These are phyloP conservation scores for Dipteronia sinensis DNA, from an alignment of 345 rosid species.

Conservation along the genomic window DNA sequence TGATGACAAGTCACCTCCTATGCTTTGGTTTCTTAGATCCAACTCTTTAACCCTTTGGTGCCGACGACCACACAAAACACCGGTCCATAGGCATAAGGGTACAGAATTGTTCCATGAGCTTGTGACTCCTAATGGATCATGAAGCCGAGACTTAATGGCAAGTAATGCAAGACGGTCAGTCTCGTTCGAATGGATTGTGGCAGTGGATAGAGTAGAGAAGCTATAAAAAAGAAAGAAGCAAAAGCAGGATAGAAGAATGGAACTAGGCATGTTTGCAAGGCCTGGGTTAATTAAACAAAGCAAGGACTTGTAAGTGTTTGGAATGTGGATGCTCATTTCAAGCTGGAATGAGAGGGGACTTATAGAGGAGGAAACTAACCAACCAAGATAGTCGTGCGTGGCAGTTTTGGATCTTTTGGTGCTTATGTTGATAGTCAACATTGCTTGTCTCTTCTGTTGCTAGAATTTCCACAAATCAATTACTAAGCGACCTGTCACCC, in stretches of 20 bases:
- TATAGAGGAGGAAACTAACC: no score
- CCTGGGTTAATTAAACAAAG: background rate
- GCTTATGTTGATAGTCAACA: no score
- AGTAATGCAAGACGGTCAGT: slow-evolving; percentile 2
- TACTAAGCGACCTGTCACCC: no score
- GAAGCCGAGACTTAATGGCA: no score
- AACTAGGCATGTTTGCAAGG: background rate
- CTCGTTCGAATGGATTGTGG: background rate
- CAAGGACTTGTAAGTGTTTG: background rate
- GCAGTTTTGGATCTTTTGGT: no score
- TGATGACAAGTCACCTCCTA: no score
- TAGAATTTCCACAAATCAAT: no score
- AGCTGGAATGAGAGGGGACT: background rate
- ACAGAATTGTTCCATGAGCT: background rate
- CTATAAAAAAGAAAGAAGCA: background rate
- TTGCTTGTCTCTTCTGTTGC: no score
- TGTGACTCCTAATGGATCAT: background rate
- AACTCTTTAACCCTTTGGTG: background rate
- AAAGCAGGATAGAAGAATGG: background rate
- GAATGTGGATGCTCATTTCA: background rate
- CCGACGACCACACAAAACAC: background rate
- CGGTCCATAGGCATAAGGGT: background rate
- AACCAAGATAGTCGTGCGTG: no score
- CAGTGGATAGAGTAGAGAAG: background rate
- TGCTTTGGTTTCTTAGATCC: no score